phyloP scores from a whole-genome alignment of 1,284 basidiomycete genomes.

The Thecaphora frezii region DNA sequence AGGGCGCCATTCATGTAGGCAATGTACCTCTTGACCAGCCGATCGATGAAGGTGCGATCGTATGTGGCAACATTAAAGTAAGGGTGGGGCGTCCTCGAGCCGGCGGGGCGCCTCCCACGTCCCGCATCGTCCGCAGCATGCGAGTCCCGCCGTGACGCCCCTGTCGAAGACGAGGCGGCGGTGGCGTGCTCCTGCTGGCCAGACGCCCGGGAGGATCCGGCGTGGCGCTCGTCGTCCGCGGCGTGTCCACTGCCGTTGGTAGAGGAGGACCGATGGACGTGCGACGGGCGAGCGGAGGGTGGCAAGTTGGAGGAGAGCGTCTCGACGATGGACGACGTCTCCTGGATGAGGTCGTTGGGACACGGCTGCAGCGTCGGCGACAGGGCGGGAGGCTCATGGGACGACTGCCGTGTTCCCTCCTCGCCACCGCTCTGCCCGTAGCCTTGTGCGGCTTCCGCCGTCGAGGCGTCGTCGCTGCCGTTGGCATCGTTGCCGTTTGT shows the following conservation, averaged over 20 bases:
- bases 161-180: no score
- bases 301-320: constrained; percentile 26
- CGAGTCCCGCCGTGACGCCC: no score
- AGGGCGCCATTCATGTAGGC: constrained; percentile 34
- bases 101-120: no score
- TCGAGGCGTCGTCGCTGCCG: neutral
- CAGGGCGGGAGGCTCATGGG: neutral
- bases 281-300: constrained; percentile 8
- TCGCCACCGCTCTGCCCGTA: neutral
- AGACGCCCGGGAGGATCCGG: neutral
- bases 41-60: constrained; percentile 25
- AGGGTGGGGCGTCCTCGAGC: no score
- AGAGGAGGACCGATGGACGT: no score
- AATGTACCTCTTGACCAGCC: constrained; percentile 25
- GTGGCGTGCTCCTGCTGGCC: no score
- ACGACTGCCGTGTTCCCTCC: neutral
- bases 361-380: constrained; percentile 9
- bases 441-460: no score
- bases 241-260: no score
- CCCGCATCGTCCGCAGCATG: no score
- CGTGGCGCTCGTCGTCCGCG: neutral
- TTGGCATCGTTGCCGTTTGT: neutral
- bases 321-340: constrained; percentile 35
- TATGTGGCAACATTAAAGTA: constrained; percentile 17
- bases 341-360: constrained; percentile 29